A percentile compares a stretch with the other conserved stretches of the same genome.
These are phyloP conservation scores for Jamesozyma piceae DNA, from an alignment of 805 yeast species.

Conservation along the genomic window DNA sequence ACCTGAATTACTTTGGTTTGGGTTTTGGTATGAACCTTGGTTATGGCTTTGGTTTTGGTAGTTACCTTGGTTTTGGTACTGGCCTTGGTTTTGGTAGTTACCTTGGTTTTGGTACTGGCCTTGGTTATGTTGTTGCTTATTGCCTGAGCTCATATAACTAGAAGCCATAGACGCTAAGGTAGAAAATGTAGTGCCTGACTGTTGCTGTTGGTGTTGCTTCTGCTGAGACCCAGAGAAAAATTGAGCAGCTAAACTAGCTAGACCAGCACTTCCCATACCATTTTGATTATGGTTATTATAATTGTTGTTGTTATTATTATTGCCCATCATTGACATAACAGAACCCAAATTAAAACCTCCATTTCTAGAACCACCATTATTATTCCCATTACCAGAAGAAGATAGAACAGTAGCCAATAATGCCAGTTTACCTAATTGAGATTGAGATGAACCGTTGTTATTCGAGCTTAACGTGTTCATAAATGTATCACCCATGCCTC, in stretches of 20 bases:
- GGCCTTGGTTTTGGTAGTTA: slow-evolving; percentile 3
- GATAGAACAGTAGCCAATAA: slow-evolving; percentile 20
- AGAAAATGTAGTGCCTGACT: slow-evolving; percentile 11
- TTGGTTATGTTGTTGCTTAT: slow-evolving; percentile 1
- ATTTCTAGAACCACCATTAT: not conserved
- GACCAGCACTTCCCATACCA: slow-evolving; percentile 15
- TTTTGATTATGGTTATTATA: slow-evolving; percentile 3
- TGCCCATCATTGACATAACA: slow-evolving; percentile 18
- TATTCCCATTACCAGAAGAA: slow-evolving; percentile 1
- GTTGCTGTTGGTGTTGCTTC: slow-evolving; percentile 5
- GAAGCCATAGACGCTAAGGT: slow-evolving; percentile 17
- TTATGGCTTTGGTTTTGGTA: slow-evolving; percentile 2
- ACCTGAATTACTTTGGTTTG: not conserved
- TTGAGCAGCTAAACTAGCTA: slow-evolving; percentile 22
- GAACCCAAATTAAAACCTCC: slow-evolving; percentile 17
- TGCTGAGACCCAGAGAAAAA: slow-evolving; percentile 12
- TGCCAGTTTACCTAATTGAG: slow-evolving; percentile 27
- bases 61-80: slow-evolving; percentile 1
- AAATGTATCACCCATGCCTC: slow-evolving; percentile 17
- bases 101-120: slow-evolving; percentile 2
- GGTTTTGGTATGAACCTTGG: not conserved
- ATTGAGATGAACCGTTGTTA: slow-evolving; percentile 18
- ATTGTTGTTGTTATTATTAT: slow-evolving; percentile 4
- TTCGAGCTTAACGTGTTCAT: slow-evolving; percentile 15
- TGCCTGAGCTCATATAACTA: slow-evolving; percentile 7